Percentiles rank a stretch among this genome's conserved stretches.
Evolutionary conservation across 805 yeast species (phyloP).

Genomic region (Candida ulmi): DNA sequence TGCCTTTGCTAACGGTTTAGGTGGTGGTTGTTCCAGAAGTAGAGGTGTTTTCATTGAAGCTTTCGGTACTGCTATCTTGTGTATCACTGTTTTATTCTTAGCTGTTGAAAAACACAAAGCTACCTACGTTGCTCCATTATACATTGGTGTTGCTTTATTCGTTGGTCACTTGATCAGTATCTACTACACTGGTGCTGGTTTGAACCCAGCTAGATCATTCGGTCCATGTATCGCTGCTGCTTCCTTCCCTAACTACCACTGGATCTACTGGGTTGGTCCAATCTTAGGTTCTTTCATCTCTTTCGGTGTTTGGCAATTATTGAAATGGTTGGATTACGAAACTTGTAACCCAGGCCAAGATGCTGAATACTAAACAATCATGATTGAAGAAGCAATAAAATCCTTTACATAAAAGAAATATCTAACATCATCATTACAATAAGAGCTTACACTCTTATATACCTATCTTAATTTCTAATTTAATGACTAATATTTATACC

Average conservation of each 20-base stretch:
- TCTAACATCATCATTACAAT: no score
- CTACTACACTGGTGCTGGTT: slow-evolving; percentile 85
- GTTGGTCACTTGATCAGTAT: slow-evolving; percentile 78
- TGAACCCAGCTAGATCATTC: slow-evolving; percentile 85
- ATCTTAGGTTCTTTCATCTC: slow-evolving; percentile 64
- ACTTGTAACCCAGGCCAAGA: slow-evolving; percentile 68
- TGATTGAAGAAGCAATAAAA: no score
- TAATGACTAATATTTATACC: no score
- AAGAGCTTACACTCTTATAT: no score
- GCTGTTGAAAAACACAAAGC: slow-evolving; percentile 80
- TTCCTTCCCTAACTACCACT: slow-evolving; percentile 76
- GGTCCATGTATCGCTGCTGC: slow-evolving; percentile 76
- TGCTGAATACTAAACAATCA: slow-evolving; percentile 31
- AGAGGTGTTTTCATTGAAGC: slow-evolving; percentile 81
- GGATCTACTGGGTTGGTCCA: slow-evolving; percentile 95
- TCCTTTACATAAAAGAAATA: no score
- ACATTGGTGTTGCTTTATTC: slow-evolving; percentile 77
- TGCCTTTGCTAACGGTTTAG: slow-evolving; percentile 64
- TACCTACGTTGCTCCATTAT: slow-evolving; percentile 75
- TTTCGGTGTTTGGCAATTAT: slow-evolving; percentile 57
- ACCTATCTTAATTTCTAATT: no score
- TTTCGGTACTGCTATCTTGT: slow-evolving; percentile 68
- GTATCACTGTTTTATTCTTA: slow-evolving; percentile 71
- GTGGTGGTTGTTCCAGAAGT: slow-evolving; percentile 63
- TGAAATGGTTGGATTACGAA: slow-evolving; percentile 63